Evolutionary conservation across 2,329 filamentous ascomycete species (phyloP), one percentile per base, ranked within the genome.

Genomic region (Orbilia oligospora): DNA sequence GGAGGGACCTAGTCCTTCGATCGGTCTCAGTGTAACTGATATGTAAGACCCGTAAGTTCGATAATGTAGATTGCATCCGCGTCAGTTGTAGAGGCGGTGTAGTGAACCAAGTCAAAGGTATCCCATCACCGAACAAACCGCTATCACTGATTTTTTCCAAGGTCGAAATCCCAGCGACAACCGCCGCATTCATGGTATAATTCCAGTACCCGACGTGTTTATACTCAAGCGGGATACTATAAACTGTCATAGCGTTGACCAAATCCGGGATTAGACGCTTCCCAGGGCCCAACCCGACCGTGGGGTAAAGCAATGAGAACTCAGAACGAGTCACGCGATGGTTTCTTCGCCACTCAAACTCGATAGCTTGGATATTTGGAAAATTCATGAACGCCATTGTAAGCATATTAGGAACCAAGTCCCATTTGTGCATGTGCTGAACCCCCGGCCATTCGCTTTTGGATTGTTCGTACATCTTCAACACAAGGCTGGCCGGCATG

Each of bases 381-480:
- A 73, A 51, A 18, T 63, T 48, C 20, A 65, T 48, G 16, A 73
- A 68, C 3, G 70, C 70, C n/a, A 73, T 55, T 0, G 61, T 67
- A 14, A 73, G 70, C 69, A 72, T 72, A 49, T 72, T 72, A 8
- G 69, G 58, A 3, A 63, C 69, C 46, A 65, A 30, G 38, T 72
- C 69, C 69, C 69, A 72, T 46, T 63, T 41, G 4, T 53, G 69
- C 69, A 72, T 65, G 58, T 72, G 58, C 48, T 72, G 61, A 33
- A 73, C 70, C 20, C 51, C 70, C n/a, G 69, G 58, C 69, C 69
- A 72, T 8, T 72, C 69, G 36, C 49, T 72, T 49, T 72, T 72
- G 4, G 69, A 72, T 16, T 72, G 69, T 38, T 72, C 69, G 69
- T 72, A 72, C 69, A 72, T 72, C 46, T 72, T 72, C 48, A 72